Conservation (phyloP, 2,329 filamentous ascomycete genomes). For the Stachybotrys echinatus region DNA sequence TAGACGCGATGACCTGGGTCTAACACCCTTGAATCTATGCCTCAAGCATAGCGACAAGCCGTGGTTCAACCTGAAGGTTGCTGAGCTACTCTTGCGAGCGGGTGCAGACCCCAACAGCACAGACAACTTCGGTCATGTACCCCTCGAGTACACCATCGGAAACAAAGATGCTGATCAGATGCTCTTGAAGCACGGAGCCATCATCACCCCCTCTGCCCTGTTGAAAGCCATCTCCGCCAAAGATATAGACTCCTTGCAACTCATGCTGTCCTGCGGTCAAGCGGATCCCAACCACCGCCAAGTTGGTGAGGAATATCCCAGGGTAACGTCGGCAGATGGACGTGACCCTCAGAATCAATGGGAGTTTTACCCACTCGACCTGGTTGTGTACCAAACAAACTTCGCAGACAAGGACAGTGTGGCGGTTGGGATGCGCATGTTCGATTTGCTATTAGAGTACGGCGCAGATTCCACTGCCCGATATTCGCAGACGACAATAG, state of each 20-base stretch:
- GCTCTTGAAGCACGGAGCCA: neutral
- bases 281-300: neutral
- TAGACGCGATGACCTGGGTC: neutral
- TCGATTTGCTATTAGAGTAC: too few species aligned
- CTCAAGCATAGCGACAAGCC: neutral
- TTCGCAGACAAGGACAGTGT: too few species aligned
- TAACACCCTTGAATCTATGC: constrained; percentile 1
- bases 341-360: too few species aligned
- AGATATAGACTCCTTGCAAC: neutral
- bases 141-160: neutral
- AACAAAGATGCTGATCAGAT: neutral
- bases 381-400: too few species aligned
- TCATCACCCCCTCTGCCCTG: neutral
- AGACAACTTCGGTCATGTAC: neutral
- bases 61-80: neutral
- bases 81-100: neutral
- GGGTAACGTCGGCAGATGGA: neutral
- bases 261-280: neutral
- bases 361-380: too few species aligned
- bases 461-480: too few species aligned
- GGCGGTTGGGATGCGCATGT: too few species aligned
- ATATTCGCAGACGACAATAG: too few species aligned
- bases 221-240: neutral
- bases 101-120: constrained; percentile 1
- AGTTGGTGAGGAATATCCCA: neutral